A percentile compares a stretch with the other conserved stretches of the same genome.
Evolutionary conservation across 345 rosid species (phyloP).

Genomic region (Iberis pinnata): DNA sequence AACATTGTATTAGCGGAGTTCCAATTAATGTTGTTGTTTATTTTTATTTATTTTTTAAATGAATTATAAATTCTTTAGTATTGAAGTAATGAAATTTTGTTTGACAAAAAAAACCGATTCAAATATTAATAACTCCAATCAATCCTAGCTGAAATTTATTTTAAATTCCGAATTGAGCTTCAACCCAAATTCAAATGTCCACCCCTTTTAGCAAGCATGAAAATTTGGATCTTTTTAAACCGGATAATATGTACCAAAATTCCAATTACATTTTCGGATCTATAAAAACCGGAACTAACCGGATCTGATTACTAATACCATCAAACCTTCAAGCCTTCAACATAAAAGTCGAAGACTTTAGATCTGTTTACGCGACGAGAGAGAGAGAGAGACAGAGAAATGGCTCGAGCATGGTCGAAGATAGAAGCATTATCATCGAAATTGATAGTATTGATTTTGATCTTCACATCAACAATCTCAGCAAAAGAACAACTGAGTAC

Average conservation of each 20-base stretch:
- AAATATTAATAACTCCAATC: no score
- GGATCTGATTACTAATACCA: constrained; percentile 1
- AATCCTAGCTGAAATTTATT: no score
- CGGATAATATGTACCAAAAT: constrained; percentile 12
- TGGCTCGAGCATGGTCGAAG: constrained; percentile 18
- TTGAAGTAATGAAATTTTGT: no score
- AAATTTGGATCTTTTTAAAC: not conserved
- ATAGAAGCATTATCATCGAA: constrained; percentile 17
- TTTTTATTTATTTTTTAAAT: no score
- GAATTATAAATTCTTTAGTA: no score
- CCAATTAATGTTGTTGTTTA: no score
- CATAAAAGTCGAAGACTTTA: not conserved
- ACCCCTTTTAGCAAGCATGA: no score
- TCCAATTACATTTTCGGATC: not conserved
- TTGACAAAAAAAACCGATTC: no score
- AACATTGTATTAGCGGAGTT: no score
- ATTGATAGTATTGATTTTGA: constrained; percentile 16
- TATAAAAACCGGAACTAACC: constrained; percentile 10
- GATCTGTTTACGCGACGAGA: constrained; percentile 10
- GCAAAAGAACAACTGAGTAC: constrained; percentile 60
- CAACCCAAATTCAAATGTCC: no score
- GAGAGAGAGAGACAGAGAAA: constrained; percentile 13
- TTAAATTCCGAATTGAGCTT: no score
- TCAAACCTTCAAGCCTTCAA: not conserved
- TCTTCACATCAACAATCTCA: constrained; percentile 6